These are phyloP conservation scores for Botrytis cinerea DNA, from an alignment of 2,329 filamentous ascomycete species.

Conservation along the genomic window DNA sequence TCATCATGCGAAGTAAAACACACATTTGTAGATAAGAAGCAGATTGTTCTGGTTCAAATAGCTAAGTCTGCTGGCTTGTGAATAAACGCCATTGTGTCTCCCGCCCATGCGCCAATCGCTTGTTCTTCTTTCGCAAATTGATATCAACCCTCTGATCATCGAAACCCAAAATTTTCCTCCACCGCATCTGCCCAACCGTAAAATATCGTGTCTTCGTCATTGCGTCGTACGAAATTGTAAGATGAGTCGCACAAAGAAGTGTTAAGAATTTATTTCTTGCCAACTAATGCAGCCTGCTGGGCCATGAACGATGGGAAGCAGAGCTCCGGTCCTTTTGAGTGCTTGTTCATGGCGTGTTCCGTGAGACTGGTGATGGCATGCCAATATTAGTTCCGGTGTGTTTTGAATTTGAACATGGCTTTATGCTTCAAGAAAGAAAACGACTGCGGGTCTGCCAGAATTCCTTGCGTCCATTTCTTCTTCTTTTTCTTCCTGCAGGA, in stretches of 20 bases:
- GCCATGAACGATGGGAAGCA: slow-evolving; percentile 60
- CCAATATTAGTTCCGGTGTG: slow-evolving; percentile 1
- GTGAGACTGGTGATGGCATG: slow-evolving; percentile 51
- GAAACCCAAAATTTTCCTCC: slow-evolving; percentile 10
- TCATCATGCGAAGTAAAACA: neutral
- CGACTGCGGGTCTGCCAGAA: neutral
- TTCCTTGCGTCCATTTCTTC: neutral
- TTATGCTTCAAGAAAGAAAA: neutral
- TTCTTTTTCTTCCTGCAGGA: neutral
- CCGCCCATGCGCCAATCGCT: slow-evolving; percentile 36
- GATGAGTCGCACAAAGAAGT: slow-evolving; percentile 6
- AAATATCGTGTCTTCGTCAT: slow-evolving; percentile 20
- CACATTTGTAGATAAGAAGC: slow-evolving; percentile 12
- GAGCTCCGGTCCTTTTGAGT: slow-evolving; percentile 69
- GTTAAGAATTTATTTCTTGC: slow-evolving; percentile 23
- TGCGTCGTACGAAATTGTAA: slow-evolving; percentile 13
- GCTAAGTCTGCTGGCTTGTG: slow-evolving; percentile 20
- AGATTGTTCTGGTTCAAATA: slow-evolving; percentile 19
- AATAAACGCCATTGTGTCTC: slow-evolving; percentile 28
- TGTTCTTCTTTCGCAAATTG: slow-evolving; percentile 17
- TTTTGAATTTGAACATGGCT: neutral
- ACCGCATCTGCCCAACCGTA: slow-evolving; percentile 20
- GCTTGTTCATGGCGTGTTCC: slow-evolving; percentile 74
- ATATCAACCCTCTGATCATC: slow-evolving; percentile 18
- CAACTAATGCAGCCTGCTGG: slow-evolving; percentile 10